Evolutionary conservation across 140 eudicot species (phyloP).

Genomic region (Senecio squalidus): DNA sequence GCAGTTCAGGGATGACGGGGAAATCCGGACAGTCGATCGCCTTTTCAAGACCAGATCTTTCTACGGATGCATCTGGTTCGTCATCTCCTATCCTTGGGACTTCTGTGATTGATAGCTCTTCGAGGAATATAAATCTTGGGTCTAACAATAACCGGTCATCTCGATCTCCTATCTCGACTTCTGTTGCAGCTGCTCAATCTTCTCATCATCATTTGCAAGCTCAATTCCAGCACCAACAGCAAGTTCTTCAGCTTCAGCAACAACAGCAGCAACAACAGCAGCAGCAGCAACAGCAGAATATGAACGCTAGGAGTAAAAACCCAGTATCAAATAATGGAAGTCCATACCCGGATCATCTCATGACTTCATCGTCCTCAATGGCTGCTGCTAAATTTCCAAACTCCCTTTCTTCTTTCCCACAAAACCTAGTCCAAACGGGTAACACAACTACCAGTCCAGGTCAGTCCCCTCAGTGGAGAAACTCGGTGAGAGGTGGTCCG

Average conservation of each 20-base stretch:
- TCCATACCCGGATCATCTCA: conserved; percentile 45
- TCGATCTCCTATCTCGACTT: conserved; percentile 32
- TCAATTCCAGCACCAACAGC: conserved; percentile 41
- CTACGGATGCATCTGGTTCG: conserved; percentile 37
- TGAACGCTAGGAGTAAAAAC: conserved; percentile 45
- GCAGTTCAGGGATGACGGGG: conserved; percentile 19
- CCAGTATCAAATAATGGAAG: conserved; percentile 50
- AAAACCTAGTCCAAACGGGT: conserved; percentile 34
- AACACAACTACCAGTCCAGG: conserved; percentile 35
- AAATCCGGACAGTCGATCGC: conserved; percentile 77
- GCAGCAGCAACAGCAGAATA: conserved; percentile 17
- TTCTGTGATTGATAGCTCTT: conserved; percentile 57
- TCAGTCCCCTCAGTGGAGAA: conserved; percentile 89
- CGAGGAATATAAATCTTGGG: conserved; percentile 44
- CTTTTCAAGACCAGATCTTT: conserved; percentile 63
- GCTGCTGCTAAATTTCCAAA: conserved; percentile 56
- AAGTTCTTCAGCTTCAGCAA: conserved; percentile 14
- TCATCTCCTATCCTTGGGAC: conserved; percentile 22
- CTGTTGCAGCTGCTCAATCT: conserved; percentile 38
- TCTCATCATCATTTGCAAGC: conserved; percentile 26
- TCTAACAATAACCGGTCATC: conserved; percentile 39
- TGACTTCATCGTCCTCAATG: conserved; percentile 50
- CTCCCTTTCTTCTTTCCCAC: conserved; percentile 48
- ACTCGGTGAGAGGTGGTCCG: conserved; percentile 41
- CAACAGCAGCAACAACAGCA: conserved; percentile 20